Evolutionary conservation across 2,329 filamentous ascomycete species (phyloP).

Genomic region (Botrytis sinoallii): DNA sequence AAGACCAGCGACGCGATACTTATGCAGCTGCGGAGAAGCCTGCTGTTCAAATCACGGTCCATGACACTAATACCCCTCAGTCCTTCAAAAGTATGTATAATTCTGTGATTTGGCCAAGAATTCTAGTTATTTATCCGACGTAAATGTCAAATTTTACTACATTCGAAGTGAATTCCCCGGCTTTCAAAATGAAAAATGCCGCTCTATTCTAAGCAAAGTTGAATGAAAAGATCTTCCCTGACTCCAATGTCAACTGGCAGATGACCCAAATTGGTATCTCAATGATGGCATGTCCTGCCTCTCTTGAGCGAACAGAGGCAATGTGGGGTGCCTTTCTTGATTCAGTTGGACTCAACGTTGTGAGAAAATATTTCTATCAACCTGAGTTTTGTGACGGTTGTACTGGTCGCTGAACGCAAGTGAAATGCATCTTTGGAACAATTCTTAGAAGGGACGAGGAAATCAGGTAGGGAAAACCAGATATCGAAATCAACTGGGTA

Average conservation of each 20-base stretch:
- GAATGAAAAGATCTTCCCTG: slow-evolving; percentile 43
- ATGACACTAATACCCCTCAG: not conserved
- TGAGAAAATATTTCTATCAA: not conserved
- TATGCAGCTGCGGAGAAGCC: not conserved
- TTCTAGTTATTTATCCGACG: not conserved
- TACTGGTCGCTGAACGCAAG: not conserved
- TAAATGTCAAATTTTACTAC: slow-evolving; percentile 38
- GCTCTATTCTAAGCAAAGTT: slow-evolving; percentile 26
- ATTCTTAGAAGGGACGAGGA: not conserved
- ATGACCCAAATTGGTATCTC: slow-evolving; percentile 39
- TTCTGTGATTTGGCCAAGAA: not conserved
- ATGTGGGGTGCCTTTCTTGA: not conserved
- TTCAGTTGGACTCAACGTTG: not conserved
- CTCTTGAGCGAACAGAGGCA: slow-evolving; percentile 39
- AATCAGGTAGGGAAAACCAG: not conserved
- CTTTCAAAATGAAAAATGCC: slow-evolving; percentile 37
- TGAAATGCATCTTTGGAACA: not conserved
- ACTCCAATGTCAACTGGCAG: slow-evolving; percentile 37
- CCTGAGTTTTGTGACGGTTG: not conserved
- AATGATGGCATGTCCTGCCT: slow-evolving; percentile 40
- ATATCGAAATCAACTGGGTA: not conserved
- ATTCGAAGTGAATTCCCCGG: slow-evolving; percentile 42
- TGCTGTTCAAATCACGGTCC: not conserved
- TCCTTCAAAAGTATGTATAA: not conserved
- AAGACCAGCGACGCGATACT: not conserved